These are phyloP conservation scores for Solanum hybrid DNA, from an alignment of 305 asterid species.

Conservation along the genomic window DNA sequence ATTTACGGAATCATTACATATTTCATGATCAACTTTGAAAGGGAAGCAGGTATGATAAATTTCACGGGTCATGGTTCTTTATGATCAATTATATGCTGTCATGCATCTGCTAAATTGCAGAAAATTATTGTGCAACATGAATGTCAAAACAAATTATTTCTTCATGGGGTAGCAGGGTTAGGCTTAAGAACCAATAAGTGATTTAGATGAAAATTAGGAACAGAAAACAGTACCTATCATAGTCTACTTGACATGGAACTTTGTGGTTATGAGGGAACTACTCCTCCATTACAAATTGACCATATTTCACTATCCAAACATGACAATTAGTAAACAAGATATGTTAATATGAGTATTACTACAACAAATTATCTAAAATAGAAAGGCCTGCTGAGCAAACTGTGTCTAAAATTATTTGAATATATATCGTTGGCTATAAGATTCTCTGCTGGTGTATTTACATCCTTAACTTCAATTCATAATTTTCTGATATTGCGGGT, in stretches of 20 bases:
- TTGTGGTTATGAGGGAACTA: background rate
- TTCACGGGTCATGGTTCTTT: background rate
- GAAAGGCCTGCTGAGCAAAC: background rate
- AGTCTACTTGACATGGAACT: background rate
- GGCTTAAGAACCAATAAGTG: background rate
- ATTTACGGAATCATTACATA: slow-evolving; percentile 60
- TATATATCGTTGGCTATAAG: background rate
- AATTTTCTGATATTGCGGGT: background rate
- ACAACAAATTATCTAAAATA: background rate
- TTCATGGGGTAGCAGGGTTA: background rate
- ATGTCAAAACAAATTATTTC: background rate
- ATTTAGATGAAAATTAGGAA: background rate
- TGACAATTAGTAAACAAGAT: background rate
- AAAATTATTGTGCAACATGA: background rate
- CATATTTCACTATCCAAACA: background rate
- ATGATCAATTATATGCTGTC: background rate
- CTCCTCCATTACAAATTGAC: background rate
- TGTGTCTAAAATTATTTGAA: background rate
- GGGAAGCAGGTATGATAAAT: slow-evolving; percentile 40
- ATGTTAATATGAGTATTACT: background rate
- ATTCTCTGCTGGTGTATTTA: background rate
- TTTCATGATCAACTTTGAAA: slow-evolving; percentile 78
- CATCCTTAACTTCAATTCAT: background rate
- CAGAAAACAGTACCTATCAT: background rate
- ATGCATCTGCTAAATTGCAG: background rate